phyloP scores from a whole-genome alignment of 192 early-diverging fungal species.

The Coemansia sp. region DNA sequence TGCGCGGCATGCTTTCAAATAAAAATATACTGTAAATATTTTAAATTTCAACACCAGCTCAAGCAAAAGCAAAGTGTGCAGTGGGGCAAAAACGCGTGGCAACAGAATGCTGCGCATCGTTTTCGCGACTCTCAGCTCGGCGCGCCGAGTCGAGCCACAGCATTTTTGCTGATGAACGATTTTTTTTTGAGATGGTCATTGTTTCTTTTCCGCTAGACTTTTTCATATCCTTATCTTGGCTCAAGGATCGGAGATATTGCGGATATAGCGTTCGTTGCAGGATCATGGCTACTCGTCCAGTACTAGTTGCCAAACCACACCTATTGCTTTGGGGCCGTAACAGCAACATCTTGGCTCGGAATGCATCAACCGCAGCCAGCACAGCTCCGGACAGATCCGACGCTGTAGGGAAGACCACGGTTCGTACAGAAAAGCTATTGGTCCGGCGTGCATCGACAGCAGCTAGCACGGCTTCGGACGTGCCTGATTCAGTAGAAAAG shows the following conservation, averaged over 20 bases:
- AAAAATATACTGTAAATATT: neutral
- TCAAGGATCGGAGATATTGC: no score
- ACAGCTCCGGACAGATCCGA: neutral
- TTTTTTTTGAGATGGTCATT: neutral
- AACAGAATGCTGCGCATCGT: neutral
- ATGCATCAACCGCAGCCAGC: neutral
- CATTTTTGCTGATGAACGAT: neutral
- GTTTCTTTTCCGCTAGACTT: neutral
- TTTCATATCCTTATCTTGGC: neutral
- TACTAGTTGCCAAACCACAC: neutral
- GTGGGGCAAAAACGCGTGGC: neutral
- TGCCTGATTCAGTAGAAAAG: neutral
- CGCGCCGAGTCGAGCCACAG: neutral
- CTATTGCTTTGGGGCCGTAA: neutral
- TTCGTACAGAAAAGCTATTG: no score
- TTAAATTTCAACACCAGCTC: neutral
- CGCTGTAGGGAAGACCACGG: neutral
- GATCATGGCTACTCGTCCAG: neutral
- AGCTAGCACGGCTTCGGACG: neutral
- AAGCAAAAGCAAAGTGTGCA: neutral
- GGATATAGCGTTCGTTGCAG: no score
- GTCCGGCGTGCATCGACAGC: neutral
- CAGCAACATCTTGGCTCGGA: neutral
- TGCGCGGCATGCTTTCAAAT: conserved; percentile 5
- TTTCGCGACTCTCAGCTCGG: neutral